Base-by-base conservation (phyloP, 2,329 filamentous ascomycete species). In the Sporothrix dimorphospora region DNA sequence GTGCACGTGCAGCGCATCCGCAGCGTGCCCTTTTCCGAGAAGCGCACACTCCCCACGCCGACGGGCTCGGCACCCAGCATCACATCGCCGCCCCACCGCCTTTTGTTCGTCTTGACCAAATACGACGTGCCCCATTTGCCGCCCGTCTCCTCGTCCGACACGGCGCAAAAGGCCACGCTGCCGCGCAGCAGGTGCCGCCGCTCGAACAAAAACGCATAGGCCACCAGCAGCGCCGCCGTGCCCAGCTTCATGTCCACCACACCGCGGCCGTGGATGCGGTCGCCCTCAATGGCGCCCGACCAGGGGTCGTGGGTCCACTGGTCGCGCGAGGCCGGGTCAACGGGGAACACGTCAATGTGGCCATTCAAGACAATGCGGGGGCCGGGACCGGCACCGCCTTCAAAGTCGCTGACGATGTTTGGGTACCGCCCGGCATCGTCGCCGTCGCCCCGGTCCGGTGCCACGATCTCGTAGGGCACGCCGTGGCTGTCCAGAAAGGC, bases 191-290 rank as follows among this genome's bases (percentile, higher is more conserved):
- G 27, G 34, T 65, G 59, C 6, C 71, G 55, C 9, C 24, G 34
- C 12, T 30, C 63, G 27, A 67, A 61, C 14, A 74, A 68, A 12
- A 38, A 63, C 6, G 65, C 71, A 21, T 72, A 74, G 3, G 73
- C 71, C 12, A 72, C 40, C n/a, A 71, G 63, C 14, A 74, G 69
- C 40, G 73, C 71, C 3, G 71, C 27, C 19, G 73, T 72, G n/a
- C 73, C 72, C 27, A 71, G 71, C 30, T 74, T 74, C 73, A 74
- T 74, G 57, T 72, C 73, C 24, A 74, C 73, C 1, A 72, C 73
- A 14, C 71, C 71, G 38, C 71, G 63, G 11, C 73, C 73, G 14
- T 70, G 51, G 19, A 74, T 57, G 6, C 73, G 68, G 49, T 72
- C 69, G n/a, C 71, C 69, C 6, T 53, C 73, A 14, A 74, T 57